A percentile compares a stretch with the other conserved stretches of the same genome.
These are phyloP conservation scores for Solanum bulbocastanum DNA, from an alignment of 257 asterid genomes.

Conservation along the genomic window DNA sequence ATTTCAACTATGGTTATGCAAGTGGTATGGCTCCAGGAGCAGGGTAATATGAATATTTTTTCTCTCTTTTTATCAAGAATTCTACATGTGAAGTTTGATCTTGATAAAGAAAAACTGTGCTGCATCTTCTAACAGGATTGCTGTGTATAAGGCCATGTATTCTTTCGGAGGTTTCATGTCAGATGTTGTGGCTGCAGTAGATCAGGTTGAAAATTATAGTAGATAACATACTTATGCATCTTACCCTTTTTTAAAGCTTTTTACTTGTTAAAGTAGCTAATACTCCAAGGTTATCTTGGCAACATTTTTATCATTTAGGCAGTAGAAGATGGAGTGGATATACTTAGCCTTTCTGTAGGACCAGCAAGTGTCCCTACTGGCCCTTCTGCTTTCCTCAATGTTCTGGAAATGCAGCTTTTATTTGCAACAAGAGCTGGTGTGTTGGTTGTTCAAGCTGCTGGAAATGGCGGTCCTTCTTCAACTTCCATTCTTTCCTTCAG, in stretches of 20 bases:
- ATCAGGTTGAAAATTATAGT: constrained; percentile 34
- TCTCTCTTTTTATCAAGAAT: background rate
- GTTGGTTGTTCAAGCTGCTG: constrained; percentile 62
- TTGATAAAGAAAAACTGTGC: background rate
- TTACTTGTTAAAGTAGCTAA: background rate
- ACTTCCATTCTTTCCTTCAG: constrained; percentile 57
- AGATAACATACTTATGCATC: background rate
- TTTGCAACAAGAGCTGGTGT: constrained; percentile 61
- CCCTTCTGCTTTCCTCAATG: constrained; percentile 40
- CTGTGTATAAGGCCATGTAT: constrained; percentile 55
- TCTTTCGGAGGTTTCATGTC: constrained; percentile 64
- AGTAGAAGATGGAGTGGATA: constrained; percentile 75
- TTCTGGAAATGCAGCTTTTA: constrained; percentile 52
- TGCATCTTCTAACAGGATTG: constrained; percentile 30
- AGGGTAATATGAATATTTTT: constrained; percentile 20
- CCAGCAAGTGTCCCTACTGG: constrained; percentile 50
- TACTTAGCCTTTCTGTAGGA: constrained; percentile 60
- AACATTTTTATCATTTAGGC: constrained; percentile 30
- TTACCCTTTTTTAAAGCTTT: background rate
- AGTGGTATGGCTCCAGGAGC: constrained; percentile 90
- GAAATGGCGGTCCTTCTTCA: constrained; percentile 58
- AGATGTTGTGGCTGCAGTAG: constrained; percentile 71
- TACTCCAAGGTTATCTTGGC: background rate
- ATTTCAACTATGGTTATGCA: constrained; percentile 53
- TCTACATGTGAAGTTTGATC: background rate